Base-by-base conservation (phyloP, 495 filamentous ascomycete genomes). In the Trichoderma asperelloides region DNA sequence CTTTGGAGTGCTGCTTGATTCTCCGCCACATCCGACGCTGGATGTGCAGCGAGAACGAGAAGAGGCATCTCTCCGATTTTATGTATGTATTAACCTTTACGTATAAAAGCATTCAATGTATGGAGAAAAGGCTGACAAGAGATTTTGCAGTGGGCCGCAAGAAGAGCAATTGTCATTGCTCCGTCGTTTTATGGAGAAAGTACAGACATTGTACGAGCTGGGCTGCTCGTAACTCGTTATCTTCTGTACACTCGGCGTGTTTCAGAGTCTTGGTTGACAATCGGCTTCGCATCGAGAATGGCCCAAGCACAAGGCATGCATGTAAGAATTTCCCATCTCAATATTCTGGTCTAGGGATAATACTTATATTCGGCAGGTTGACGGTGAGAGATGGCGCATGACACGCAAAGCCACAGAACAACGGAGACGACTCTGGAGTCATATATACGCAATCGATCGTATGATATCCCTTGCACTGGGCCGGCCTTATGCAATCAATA, bases 21-120 rank as follows among this genome's bases (percentile, higher is more conserved):
- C 55, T 7, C 55, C 55, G 27, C 55, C 55, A 25, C 55, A 25
- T 12, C 16, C 28, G 55, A 60, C 55, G 55, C 55, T 60, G 23
- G 55, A 60, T 60, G 55, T 60, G 55, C 55, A 60, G 25, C 55
- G 55, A 60, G 55, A 60, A 25, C 55, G 55, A 15, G 55, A 60
- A 60, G 55, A 60, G 13, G 55, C 55, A 12, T 60, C 55, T 60
- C 25, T 60, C 1, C 23, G 55, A 21, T 60, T 60, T 18, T 60
- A 60, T 18, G 55, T 60, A 30, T 13, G 55, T 57, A 27, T 30
- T 60, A 2, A 11, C 1, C 9, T 12, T 12, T 12, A 0, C 55
- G 27, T 13, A 60, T 23, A 21, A 13, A 25, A 30, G n/a, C 7
- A 30, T 3, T 3, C 9, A 7, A 57, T 12, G 2, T 15, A 25